Evolutionary conservation across 148 eudicot genomes (phyloP).

Genomic region (Tetragonia tetragonoides): DNA sequence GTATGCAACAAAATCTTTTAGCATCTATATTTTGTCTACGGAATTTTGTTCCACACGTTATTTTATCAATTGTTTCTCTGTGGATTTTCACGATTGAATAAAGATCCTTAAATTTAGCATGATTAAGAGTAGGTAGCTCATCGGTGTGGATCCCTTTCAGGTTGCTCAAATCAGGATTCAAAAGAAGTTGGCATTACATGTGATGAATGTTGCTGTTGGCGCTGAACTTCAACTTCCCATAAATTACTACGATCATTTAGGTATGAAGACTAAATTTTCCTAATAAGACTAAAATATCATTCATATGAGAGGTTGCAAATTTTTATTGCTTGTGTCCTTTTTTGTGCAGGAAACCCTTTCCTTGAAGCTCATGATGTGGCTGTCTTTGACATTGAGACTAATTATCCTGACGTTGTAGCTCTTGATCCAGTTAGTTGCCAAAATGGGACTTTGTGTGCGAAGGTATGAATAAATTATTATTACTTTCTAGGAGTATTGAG

Average conservation of each 20-base stretch:
- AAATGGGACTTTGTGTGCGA: constrained; percentile 49
- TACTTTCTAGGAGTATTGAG: neutral
- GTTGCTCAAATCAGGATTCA: constrained; percentile 71
- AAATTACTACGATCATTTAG: constrained; percentile 54
- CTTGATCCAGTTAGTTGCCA: constrained; percentile 38
- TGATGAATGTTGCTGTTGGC: constrained; percentile 59
- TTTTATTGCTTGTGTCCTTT: constrained; percentile 9
- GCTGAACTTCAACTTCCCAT: constrained; percentile 62
- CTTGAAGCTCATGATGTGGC: constrained; percentile 56
- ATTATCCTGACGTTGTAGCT: constrained; percentile 54
- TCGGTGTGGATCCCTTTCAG: constrained; percentile 31
- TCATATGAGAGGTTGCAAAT: constrained; percentile 5
- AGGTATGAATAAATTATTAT: constrained; percentile 31
- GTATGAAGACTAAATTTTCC: constrained; percentile 27
- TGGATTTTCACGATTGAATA: neutral
- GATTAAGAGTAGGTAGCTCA: neutral
- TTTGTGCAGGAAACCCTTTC: constrained; percentile 65
- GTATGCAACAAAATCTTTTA: constrained; percentile 29
- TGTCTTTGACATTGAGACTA: constrained; percentile 59
- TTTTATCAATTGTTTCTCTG: neutral
- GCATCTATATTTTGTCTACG: neutral
- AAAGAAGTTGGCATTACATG: constrained; percentile 35
- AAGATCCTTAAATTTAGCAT: neutral
- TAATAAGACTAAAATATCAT: neutral
- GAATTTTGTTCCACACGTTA: neutral